Evolutionary conservation across 2,329 filamentous ascomycete genomes (phyloP).

Genomic region (Aspergillus caelatus): DNA sequence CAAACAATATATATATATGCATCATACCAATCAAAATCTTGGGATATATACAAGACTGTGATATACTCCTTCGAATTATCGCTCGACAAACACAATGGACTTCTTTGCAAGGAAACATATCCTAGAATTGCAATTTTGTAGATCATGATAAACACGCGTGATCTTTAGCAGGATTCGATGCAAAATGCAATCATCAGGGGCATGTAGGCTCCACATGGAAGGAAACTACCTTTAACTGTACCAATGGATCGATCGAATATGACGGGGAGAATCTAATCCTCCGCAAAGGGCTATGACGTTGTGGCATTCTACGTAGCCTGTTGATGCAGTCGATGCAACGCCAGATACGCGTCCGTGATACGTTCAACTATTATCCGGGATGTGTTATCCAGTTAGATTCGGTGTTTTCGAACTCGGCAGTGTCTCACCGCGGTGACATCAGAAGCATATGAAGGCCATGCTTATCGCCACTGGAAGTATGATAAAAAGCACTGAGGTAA

Average conservation of each 20-base stretch:
- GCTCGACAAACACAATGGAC: rapidly evolving
- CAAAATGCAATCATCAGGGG: neutral
- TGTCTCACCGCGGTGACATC: neutral
- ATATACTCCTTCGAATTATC: too few relatives aligned
- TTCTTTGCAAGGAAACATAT: rapidly evolving
- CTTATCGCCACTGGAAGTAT: neutral
- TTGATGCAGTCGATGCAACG: neutral
- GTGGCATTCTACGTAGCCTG: neutral
- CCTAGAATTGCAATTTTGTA: rapidly evolving
- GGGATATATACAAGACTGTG: too few relatives aligned
- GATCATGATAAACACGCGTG: neutral
- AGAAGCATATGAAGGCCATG: neutral
- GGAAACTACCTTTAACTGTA: neutral
- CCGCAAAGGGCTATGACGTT: neutral
- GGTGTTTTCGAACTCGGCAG: neutral
- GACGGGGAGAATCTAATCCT: neutral
- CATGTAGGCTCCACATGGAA: neutral
- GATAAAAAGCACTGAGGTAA: neutral
- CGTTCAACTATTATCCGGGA: neutral
- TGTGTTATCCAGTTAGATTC: neutral
- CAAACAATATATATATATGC: too few relatives aligned
- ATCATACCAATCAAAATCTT: rapidly evolving
- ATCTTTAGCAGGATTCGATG: neutral
- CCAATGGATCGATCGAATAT: neutral
- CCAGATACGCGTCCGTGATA: neutral